phyloP scores from a whole-genome alignment of 768 basidiomycete genomes.

The Lactifluus rugatus region DNA sequence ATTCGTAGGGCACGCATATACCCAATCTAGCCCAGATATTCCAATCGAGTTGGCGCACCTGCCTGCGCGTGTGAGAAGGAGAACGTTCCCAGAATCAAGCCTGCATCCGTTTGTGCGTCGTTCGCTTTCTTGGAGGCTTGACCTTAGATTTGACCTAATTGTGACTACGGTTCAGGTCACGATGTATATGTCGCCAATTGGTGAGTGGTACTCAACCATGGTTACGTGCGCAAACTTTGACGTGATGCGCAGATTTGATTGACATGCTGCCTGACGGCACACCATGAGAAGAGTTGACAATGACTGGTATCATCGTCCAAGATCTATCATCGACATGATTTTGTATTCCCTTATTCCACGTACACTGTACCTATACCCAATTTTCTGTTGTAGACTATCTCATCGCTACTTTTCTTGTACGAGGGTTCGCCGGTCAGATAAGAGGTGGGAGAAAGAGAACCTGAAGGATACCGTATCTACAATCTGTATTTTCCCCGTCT shows the following conservation, averaged over 20 bases:
- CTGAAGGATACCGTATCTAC: neutral
- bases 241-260: slow-evolving; percentile 5
- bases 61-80: slow-evolving; percentile 4
- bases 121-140: neutral
- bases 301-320: neutral
- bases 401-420: neutral
- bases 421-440: neutral
- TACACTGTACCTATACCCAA: neutral
- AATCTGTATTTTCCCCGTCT: neutral
- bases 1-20: neutral
- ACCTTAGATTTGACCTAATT: neutral
- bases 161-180: slow-evolving; percentile 23
- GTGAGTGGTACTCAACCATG: slow-evolving; percentile 16
- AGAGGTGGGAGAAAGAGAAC: neutral
- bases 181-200: slow-evolving; percentile 33
- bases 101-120: slow-evolving; percentile 27
- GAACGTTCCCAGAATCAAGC: neutral
- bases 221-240: neutral
- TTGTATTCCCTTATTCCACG: neutral
- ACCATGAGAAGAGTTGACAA: neutral
- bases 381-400: neutral
- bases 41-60: neutral
- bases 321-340: neutral
- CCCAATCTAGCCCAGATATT: neutral
- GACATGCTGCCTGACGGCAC: neutral